A percentile compares a stretch with the other conserved stretches of the same genome.
Evolutionary conservation across 768 basidiomycete species (phyloP).

Genomic region (Boletales sp.): DNA sequence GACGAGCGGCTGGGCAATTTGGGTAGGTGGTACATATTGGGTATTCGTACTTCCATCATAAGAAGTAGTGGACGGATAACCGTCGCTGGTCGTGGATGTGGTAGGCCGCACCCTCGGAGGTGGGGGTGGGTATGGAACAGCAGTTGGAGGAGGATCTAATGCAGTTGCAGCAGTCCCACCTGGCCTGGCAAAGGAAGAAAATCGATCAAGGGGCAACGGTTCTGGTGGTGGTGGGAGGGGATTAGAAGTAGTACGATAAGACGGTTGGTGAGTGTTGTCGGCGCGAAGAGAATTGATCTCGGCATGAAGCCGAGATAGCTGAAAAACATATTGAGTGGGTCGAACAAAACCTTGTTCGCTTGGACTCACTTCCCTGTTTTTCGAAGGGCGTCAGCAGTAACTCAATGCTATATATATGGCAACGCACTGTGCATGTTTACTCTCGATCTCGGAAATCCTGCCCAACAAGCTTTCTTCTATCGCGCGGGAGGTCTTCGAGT

Average conservation of each 20-base stretch:
- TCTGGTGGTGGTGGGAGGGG: slow-evolving; percentile 58
- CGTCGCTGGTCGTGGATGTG: slow-evolving; percentile 5
- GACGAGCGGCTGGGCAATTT: slow-evolving; percentile 13
- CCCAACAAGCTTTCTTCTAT: slow-evolving; percentile 35
- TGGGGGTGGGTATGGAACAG: slow-evolving; percentile 27
- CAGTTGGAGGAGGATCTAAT: slow-evolving; percentile 16
- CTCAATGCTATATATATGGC: not conserved
- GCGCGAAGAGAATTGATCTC: slow-evolving; percentile 37
- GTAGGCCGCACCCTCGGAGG: slow-evolving; percentile 18
- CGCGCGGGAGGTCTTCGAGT: slow-evolving; percentile 33
- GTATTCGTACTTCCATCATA: slow-evolving; percentile 11
- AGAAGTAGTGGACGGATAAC: slow-evolving; percentile 8
- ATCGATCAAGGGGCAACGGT: slow-evolving; percentile 44
- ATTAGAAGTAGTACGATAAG: slow-evolving; percentile 36
- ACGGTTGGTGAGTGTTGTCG: slow-evolving; percentile 19
- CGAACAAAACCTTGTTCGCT: slow-evolving; percentile 6
- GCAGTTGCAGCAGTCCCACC: slow-evolving; percentile 18
- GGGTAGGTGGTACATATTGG: slow-evolving; percentile 11
- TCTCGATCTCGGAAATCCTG: slow-evolving; percentile 32
- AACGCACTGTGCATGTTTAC: slow-evolving; percentile 25
- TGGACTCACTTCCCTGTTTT: slow-evolving; percentile 29
- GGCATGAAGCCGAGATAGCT: slow-evolving; percentile 33
- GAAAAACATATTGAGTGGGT: slow-evolving; percentile 19
- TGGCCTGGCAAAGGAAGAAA: slow-evolving; percentile 40
- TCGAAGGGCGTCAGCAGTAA: slow-evolving; percentile 10